Percentiles rank a stretch among this genome's conserved stretches.
These are phyloP conservation scores for Aspergillus flavus DNA, from an alignment of 2,329 filamentous ascomycete genomes.

Conservation along the genomic window DNA sequence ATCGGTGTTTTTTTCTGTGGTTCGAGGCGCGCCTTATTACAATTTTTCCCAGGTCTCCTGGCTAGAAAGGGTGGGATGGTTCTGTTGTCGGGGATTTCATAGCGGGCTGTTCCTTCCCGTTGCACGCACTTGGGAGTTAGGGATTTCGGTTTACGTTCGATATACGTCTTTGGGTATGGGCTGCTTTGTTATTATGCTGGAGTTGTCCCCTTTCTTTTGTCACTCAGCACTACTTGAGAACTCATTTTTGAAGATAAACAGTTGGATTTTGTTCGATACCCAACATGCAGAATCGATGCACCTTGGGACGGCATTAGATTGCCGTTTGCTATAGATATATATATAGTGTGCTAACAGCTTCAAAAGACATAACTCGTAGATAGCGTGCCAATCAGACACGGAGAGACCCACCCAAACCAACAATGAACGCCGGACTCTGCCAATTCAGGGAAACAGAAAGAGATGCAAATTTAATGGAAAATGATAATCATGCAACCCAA, in stretches of 20 bases:
- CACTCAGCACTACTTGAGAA: not conserved
- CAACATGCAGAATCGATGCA: constrained; percentile 2
- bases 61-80: not conserved
- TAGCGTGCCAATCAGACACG: constrained; percentile 22
- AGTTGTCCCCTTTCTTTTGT: constrained; percentile 1
- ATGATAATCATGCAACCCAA: not conserved
- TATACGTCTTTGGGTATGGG: not conserved
- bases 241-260: constrained; percentile 1
- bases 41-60: not conserved
- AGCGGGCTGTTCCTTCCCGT: not conserved
- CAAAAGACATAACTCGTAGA: constrained; percentile 12
- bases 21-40: not conserved
- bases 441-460: constrained; percentile 12
- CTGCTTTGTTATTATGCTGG: constrained; percentile 3
- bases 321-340: constrained; percentile 2
- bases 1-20: constrained; percentile 2
- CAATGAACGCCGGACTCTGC: constrained; percentile 18
- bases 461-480: constrained; percentile 1
- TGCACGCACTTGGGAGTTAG: constrained; percentile 10
- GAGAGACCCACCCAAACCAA: constrained; percentile 15
- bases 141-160: not conserved
- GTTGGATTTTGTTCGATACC: constrained; percentile 10
- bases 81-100: not conserved
- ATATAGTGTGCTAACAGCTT: not conserved
- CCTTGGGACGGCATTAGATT: constrained; percentile 7